Percentiles rank a stretch among this genome's conserved stretches.
Evolutionary conservation across 192 early-diverging fungal species (phyloP).

Genomic region (Coemansia sp.): DNA sequence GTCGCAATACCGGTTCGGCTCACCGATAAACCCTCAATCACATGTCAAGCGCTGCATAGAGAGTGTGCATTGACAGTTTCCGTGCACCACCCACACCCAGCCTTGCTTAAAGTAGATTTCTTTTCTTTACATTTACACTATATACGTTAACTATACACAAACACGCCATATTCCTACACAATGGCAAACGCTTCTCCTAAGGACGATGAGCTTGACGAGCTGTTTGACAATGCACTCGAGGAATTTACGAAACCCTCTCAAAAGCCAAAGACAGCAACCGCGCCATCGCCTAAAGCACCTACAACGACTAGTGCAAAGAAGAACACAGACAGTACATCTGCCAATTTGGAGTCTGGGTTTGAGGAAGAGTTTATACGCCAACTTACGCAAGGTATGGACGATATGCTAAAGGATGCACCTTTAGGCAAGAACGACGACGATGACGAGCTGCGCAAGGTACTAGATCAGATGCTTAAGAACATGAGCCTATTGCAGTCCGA

Average conservation of each 20-base stretch:
- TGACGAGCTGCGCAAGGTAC: constrained; percentile 65
- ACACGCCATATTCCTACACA: neutral
- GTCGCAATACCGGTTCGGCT: neutral
- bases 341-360: constrained; percentile 27
- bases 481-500: constrained; percentile 58
- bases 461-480: constrained; percentile 73
- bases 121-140: neutral
- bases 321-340: constrained; percentile 15
- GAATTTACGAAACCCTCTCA: constrained; percentile 59
- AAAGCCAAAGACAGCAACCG: constrained; percentile 46
- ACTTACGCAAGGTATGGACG: constrained; percentile 78
- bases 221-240: constrained; percentile 75
- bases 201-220: constrained; percentile 67
- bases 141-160: neutral
- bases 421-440: constrained; percentile 23
- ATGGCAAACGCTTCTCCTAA: constrained; percentile 48
- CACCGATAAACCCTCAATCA: neutral
- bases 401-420: constrained; percentile 48
- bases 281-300: constrained; percentile 6
- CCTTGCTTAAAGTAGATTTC: neutral
- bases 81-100: too few relatives aligned
- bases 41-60: neutral
- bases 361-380: constrained; percentile 76
- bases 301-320: constrained; percentile 19
- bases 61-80: neutral